phyloP scores from a whole-genome alignment of 352 stramenopile species.

The Phytopythium kandeliae region DNA sequence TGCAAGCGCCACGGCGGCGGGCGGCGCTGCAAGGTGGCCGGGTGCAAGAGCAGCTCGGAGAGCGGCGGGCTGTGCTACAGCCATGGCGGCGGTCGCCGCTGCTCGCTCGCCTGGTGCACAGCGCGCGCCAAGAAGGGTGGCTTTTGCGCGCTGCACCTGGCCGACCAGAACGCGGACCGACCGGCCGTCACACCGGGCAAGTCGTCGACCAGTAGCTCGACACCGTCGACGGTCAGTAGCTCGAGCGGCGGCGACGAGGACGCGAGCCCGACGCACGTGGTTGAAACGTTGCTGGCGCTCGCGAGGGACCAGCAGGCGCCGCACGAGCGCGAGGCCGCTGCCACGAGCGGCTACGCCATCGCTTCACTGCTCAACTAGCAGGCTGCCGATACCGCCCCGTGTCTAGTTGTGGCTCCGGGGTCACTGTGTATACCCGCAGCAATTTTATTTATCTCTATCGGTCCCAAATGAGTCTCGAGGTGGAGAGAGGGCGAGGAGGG shows the following conservation, averaged over 20 bases:
- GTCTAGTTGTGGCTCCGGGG: too few species aligned
- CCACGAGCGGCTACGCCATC: conserved; percentile 32
- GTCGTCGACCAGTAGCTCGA: background rate
- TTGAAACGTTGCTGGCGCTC: conserved; percentile 65
- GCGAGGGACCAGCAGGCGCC: conserved; percentile 25
- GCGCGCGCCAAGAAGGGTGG: conserved; percentile 71
- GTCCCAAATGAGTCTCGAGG: too few species aligned
- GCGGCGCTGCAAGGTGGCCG: conserved; percentile 51
- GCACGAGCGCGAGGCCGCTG: background rate
- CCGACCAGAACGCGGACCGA: conserved; percentile 22
- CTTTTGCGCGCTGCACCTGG: conserved; percentile 53
- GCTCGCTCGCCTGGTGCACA: conserved; percentile 61
- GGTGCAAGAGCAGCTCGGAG: conserved; percentile 71
- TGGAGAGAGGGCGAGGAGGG: too few species aligned
- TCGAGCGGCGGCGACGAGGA: background rate
- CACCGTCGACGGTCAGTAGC: background rate
- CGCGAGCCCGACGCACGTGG: conserved; percentile 13
- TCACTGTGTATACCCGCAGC: too few species aligned
- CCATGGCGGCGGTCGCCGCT: conserved; percentile 63
- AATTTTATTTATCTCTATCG: conserved; percentile 20
- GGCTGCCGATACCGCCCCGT: too few species aligned
- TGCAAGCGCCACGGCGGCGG: conserved; percentile 78
- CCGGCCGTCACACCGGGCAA: conserved; percentile 6
- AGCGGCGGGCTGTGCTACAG: conserved; percentile 74
- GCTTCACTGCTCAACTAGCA: conserved; percentile 53